Evolutionary conservation across 192 early-diverging fungal species (phyloP), one percentile per base, ranked within the genome.

Genomic region (Geranomyces variabilis): DNA sequence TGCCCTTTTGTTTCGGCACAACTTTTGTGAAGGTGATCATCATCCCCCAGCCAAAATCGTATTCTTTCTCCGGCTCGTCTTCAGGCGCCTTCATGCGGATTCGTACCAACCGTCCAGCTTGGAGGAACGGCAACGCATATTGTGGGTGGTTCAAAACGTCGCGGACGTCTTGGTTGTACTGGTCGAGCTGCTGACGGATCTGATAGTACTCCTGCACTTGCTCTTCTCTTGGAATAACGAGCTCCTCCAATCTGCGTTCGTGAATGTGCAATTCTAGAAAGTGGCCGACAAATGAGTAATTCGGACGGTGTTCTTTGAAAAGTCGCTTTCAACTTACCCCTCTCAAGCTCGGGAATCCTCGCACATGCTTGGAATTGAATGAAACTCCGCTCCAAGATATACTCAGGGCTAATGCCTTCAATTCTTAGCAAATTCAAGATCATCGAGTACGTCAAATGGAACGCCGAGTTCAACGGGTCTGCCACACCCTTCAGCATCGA

Each of bases 371-470:
- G 95, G 83, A 93, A 95, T 72, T 96, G 94, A 77, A 89, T 89
- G 81, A 99, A 99, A 73, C 90, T 92, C 29, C 87, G 80, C 77
- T 95, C 89, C 2, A 99, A 81, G 90, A 99, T 96, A 48, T 83
- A 93, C 78, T 99, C 95, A 15, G 93, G 90, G 55, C 88, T 93
- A 41, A 97, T 86, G 10, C 93, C 94, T 80, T 99, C 97, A 24
- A 99, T 94, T 44, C 97, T 87, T 68, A 94, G 81, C 83, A 99
- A 77, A 70, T 97, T 99, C 17, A 99, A 78, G 33, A 99, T 90
- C 97, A 99, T 99, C 77, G 93, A 92, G 82, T 97, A 99, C 26
- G 90, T 93, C 22, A 99, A 76, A 69, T 96, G 95, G 84, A 99
- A 99, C 4, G 95, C 95, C 34, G 93, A 95, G 76, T 94, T 91